These are phyloP conservation scores for Gossypium sturtianum DNA, from an alignment of 345 rosid species.

Conservation along the genomic window DNA sequence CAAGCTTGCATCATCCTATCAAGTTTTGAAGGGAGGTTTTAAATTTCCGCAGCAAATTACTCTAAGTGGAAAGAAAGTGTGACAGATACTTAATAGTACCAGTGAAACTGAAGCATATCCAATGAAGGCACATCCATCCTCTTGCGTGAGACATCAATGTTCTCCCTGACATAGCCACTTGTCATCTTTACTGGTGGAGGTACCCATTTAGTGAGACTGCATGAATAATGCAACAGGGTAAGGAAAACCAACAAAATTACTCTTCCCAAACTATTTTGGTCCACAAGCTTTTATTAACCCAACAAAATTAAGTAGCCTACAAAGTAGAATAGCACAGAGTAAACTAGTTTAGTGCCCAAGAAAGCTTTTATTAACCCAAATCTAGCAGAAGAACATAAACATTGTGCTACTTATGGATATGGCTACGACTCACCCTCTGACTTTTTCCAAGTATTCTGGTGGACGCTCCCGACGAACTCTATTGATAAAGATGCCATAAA, in stretches of 20 bases:
- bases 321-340: neutral
- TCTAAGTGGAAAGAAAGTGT: neutral
- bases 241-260: constrained; percentile 4
- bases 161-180: constrained; percentile 60
- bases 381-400: neutral
- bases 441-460: constrained; percentile 57
- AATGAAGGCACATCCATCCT: constrained; percentile 89
- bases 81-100: constrained; percentile 33
- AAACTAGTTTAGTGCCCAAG: constrained; percentile 1
- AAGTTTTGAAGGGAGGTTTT: neutral
- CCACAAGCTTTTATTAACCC: neutral
- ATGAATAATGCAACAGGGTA: constrained; percentile 15
- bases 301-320: too few relatives aligned
- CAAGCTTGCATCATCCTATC: neutral
- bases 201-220: constrained; percentile 96
- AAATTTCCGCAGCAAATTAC: neutral
- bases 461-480: constrained; percentile 74
- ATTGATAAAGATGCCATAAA: constrained; percentile 84
- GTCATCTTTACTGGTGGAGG: constrained; percentile 98
- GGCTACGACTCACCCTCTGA: constrained; percentile 62
- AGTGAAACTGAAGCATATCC: constrained; percentile 99
- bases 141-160: constrained; percentile 67
- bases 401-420: neutral
- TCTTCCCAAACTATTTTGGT: neutral
- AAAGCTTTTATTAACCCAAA: neutral